phyloP scores from a whole-genome alignment of 768 basidiomycete species.

The Mycena vitilis region DNA sequence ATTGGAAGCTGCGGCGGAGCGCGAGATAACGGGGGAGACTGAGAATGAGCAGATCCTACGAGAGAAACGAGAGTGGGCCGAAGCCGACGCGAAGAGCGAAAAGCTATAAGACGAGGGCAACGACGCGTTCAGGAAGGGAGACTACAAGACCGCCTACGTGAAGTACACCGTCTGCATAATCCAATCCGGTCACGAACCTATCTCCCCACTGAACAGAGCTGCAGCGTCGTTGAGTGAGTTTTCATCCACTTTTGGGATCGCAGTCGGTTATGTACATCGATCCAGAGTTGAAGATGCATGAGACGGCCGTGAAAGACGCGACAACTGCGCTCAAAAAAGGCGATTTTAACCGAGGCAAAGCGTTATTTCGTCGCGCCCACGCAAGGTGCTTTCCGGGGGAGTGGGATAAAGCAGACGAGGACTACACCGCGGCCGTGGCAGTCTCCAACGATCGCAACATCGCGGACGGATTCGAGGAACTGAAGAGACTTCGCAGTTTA shows the following conservation, averaged over 20 bases:
- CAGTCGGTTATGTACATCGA: not conserved
- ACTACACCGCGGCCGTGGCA: too few relatives aligned
- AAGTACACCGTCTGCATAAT: too few relatives aligned
- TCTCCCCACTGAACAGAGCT: not conserved
- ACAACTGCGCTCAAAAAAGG: not conserved
- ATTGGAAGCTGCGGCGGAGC: too few relatives aligned
- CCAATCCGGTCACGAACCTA: too few relatives aligned
- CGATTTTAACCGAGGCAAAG: conserved; percentile 1
- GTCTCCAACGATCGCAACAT: too few relatives aligned
- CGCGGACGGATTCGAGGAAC: too few relatives aligned
- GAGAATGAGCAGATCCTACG: too few relatives aligned
- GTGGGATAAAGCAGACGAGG: too few relatives aligned
- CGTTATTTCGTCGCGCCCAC: not conserved
- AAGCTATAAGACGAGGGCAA: not conserved
- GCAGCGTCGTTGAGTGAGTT: not conserved
- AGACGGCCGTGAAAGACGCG: not conserved
- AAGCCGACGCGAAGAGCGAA: too few relatives aligned
- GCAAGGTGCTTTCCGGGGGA: not conserved
- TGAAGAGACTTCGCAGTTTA: too few relatives aligned
- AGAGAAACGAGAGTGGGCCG: too few relatives aligned
- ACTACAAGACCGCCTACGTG: not conserved
- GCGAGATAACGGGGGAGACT: too few relatives aligned
- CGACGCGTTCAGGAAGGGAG: not conserved
- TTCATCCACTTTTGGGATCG: not conserved
- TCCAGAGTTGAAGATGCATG: not conserved